Evolutionary conservation across 2,329 filamentous ascomycete genomes (phyloP).

Genomic region (Paecilomyces variotii): DNA sequence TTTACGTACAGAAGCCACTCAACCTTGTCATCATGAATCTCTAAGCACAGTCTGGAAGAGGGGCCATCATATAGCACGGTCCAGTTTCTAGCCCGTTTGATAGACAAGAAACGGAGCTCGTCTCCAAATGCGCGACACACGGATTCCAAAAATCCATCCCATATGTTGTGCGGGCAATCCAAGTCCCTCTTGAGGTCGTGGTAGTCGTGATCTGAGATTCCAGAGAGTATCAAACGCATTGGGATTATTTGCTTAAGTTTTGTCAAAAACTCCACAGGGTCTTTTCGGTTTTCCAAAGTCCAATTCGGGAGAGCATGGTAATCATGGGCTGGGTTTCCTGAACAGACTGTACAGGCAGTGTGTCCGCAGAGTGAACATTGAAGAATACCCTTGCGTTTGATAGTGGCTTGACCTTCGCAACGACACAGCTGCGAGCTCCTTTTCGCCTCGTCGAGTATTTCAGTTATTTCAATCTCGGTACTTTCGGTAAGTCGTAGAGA

Average conservation of each 20-base stretch:
- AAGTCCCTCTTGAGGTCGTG: slow-evolving; percentile 9
- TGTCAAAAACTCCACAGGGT: slow-evolving; percentile 1
- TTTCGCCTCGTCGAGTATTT: slow-evolving; percentile 15
- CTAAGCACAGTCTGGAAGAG: slow-evolving; percentile 16
- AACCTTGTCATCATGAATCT: slow-evolving; percentile 16
- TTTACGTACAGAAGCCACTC: slow-evolving; percentile 45
- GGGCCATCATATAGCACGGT: slow-evolving; percentile 21
- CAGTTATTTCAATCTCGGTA: slow-evolving; percentile 4
- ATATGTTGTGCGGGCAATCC: slow-evolving; percentile 13
- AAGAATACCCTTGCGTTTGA: slow-evolving; percentile 34
- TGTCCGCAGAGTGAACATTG: slow-evolving; percentile 47
- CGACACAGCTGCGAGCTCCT: slow-evolving; percentile 43
- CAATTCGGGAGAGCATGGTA: slow-evolving; percentile 23
- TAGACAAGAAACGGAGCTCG: slow-evolving; percentile 20
- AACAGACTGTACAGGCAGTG: slow-evolving; percentile 47
- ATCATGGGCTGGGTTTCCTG: slow-evolving; percentile 45
- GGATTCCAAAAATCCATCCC: slow-evolving; percentile 25
- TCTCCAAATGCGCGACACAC: slow-evolving; percentile 19
- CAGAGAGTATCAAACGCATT: slow-evolving; percentile 29
- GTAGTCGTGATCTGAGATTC: slow-evolving; percentile 18
- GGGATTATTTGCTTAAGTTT: slow-evolving; percentile 37
- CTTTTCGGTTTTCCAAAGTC: slow-evolving; percentile 31
- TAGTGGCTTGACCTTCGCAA: slow-evolving; percentile 46
- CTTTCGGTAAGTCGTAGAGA: slow-evolving; percentile 6
- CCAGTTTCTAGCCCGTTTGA: slow-evolving; percentile 24